phyloP scores from a whole-genome alignment of 257 asterid genomes.

The Capsicum baccatum region DNA sequence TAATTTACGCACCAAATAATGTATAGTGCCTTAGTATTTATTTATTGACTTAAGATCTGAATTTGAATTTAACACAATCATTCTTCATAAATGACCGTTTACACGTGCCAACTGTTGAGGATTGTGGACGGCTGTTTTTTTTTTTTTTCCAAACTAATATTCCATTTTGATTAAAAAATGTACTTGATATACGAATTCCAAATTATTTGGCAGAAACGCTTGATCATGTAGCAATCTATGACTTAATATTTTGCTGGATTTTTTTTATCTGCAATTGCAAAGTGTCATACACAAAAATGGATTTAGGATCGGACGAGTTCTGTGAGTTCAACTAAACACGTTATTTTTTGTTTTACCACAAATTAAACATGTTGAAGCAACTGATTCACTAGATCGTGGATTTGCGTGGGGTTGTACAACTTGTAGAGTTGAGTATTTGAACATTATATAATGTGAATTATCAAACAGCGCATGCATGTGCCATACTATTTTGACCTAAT shows the following conservation, averaged over 20 bases:
- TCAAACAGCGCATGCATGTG: neutral
- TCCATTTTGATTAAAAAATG: neutral
- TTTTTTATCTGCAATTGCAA: neutral
- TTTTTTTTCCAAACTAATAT: neutral
- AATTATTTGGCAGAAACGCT: neutral
- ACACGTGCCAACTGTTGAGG: slow-evolving; percentile 1
- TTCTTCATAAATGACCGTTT: slow-evolving; percentile 29
- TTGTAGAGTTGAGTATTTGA: neutral
- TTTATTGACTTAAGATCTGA: slow-evolving; percentile 19
- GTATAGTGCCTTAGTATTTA: neutral
- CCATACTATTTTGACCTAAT: neutral
- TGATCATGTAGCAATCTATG: neutral
- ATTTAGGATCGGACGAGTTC: neutral
- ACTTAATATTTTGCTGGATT: neutral
- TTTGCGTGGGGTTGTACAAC: neutral
- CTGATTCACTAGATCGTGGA: neutral
- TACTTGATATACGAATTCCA: neutral
- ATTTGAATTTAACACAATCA: slow-evolving; percentile 27
- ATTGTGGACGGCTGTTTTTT: neutral
- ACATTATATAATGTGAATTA: neutral
- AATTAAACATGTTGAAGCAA: neutral
- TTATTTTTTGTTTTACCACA: neutral
- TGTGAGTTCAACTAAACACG: neutral
- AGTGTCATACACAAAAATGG: neutral
- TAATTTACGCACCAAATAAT: neutral